These are phyloP conservation scores for Camelina hispida DNA, from an alignment of 345 rosid genomes.

Conservation along the genomic window DNA sequence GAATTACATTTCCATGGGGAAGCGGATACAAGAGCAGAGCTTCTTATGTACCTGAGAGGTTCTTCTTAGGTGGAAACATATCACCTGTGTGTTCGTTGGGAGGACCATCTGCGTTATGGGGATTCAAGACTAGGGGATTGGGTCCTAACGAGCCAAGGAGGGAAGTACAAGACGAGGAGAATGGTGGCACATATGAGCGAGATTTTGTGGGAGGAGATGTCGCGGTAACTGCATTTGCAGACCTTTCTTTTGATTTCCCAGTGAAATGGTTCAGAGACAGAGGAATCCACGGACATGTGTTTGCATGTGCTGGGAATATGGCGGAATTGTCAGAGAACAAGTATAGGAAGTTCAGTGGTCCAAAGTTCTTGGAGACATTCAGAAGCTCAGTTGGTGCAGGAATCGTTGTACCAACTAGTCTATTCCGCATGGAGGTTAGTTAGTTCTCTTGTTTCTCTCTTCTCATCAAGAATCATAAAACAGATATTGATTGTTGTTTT, in stretches of 20 bases:
- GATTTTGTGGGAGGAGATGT: slow-evolving; percentile 94
- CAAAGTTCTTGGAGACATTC: slow-evolving; percentile 64
- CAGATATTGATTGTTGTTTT: slow-evolving; percentile 18
- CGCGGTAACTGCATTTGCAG: slow-evolving; percentile 85
- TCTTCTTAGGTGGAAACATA: slow-evolving; percentile 88
- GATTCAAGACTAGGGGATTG: slow-evolving; percentile 84
- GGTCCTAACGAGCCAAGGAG: slow-evolving; percentile 90
- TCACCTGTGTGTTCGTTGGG: slow-evolving; percentile 84
- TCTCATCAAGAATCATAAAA: slow-evolving; percentile 6
- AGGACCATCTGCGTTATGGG: slow-evolving; percentile 89
- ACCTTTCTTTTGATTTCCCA: slow-evolving; percentile 93
- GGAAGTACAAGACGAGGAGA: slow-evolving; percentile 51
- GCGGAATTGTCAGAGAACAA: slow-evolving; percentile 76
- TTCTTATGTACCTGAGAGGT: slow-evolving; percentile 79
- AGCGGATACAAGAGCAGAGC: slow-evolving; percentile 60
- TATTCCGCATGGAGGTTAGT: slow-evolving; percentile 90
- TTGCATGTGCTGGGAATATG: slow-evolving; percentile 88
- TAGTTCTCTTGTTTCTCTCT: slow-evolving; percentile 3
- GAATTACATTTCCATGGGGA: slow-evolving; percentile 84
- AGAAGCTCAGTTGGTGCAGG: slow-evolving; percentile 89
- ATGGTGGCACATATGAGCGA: slow-evolving; percentile 51
- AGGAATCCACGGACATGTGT: slow-evolving; percentile 88
- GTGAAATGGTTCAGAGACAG: slow-evolving; percentile 77
- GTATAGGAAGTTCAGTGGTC: slow-evolving; percentile 58
- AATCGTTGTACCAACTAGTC: slow-evolving; percentile 76